These are phyloP conservation scores for Ophiostoma triangulosporum DNA, from an alignment of 2,329 filamentous ascomycete genomes.

Conservation along the genomic window DNA sequence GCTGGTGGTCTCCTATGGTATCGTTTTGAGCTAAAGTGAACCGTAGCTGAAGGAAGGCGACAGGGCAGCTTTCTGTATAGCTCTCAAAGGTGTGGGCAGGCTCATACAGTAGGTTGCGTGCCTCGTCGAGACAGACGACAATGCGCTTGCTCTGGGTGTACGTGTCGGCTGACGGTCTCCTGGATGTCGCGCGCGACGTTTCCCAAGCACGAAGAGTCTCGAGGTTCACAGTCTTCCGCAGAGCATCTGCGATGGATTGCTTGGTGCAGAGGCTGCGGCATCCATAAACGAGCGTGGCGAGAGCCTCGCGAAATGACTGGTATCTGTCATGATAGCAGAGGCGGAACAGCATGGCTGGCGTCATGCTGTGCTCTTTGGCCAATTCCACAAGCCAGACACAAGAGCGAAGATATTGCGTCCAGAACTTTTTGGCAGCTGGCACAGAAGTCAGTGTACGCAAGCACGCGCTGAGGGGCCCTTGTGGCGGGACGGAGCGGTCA, in stretches of 20 bases:
- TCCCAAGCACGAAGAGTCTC: neutral
- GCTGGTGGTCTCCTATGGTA: neutral
- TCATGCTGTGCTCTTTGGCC: neutral
- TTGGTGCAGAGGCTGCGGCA: neutral
- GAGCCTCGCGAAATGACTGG: neutral
- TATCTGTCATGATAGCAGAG: neutral
- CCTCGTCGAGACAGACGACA: conserved; percentile 1
- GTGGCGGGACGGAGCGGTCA: neutral
- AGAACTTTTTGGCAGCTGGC: neutral
- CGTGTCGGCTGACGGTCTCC: too few relatives aligned
- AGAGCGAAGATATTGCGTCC: neutral
- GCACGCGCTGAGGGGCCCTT: neutral
- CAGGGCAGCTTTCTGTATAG: neutral
- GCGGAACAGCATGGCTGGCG: conserved; percentile 1
- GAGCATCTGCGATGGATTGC: neutral
- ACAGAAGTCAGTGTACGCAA: too few relatives aligned
- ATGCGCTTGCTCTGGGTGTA: neutral
- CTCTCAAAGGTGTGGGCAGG: too few relatives aligned
- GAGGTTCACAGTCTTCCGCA: neutral
- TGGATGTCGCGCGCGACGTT: neutral
- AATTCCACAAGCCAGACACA: neutral
- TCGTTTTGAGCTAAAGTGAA: neutral
- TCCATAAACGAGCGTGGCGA: neutral
- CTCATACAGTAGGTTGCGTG: neutral
- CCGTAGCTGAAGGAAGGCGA: conserved; percentile 1